Evolutionary conservation across 2,329 filamentous ascomycete species (phyloP).

Genomic region (Pestalotiopsis fici): DNA sequence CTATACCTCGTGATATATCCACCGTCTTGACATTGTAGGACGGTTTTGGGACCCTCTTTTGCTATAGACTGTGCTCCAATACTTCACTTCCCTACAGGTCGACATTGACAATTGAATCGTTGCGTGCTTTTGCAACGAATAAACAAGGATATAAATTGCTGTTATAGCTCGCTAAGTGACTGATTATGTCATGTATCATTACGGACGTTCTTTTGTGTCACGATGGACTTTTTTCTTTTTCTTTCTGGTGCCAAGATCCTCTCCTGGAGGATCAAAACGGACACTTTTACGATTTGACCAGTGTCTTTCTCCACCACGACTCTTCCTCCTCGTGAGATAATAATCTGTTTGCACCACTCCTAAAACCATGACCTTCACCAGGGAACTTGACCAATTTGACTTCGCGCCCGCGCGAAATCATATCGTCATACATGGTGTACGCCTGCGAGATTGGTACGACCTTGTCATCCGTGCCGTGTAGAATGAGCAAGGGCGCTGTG

Average conservation of each 20-base stretch:
- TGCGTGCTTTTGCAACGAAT: background rate
- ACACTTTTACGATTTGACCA: constrained; percentile 2
- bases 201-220: background rate
- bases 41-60: too few species aligned
- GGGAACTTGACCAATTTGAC: constrained; percentile 48
- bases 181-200: background rate
- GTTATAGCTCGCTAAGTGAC: background rate
- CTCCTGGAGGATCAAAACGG: background rate
- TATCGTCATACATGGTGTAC: constrained; percentile 48
- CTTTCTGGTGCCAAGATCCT: background rate
- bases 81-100: too few species aligned
- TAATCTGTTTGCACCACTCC: constrained; percentile 37
- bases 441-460: constrained; percentile 62
- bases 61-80: too few species aligned
- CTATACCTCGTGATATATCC: too few species aligned
- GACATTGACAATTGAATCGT: background rate
- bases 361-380: constrained; percentile 53
- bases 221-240: background rate
- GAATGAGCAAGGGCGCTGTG: constrained; percentile 50
- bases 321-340: constrained; percentile 45
- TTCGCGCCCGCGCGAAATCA: constrained; percentile 40
- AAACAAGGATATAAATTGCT: background rate
- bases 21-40: too few species aligned
- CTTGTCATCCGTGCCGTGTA: constrained; percentile 57
- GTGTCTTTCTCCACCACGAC: constrained; percentile 45